These are phyloP conservation scores for Tricholoma bakamatsutake DNA, from an alignment of 768 basidiomycete species.

Conservation along the genomic window DNA sequence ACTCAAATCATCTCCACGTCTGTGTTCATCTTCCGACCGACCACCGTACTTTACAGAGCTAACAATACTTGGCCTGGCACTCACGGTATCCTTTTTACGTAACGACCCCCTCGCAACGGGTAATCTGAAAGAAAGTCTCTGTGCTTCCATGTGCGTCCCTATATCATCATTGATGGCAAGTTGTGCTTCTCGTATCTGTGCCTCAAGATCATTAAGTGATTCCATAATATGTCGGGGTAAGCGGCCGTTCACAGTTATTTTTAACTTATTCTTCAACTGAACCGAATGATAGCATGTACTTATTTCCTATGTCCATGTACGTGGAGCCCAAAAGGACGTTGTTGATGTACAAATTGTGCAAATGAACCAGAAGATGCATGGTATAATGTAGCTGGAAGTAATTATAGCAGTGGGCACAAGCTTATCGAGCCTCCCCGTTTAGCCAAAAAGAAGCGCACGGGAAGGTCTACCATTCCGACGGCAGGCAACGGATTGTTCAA, in stretches of 20 bases:
- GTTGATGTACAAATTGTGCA: not conserved
- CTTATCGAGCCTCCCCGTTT: not conserved
- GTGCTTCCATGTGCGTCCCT: constrained; percentile 18
- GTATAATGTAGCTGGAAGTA: not conserved
- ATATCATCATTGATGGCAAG: constrained; percentile 13
- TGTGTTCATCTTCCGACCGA: not conserved
- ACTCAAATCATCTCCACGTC: not conserved
- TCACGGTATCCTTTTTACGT: constrained; percentile 12
- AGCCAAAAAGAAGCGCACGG: not conserved
- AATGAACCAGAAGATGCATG: not conserved
- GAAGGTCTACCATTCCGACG: not conserved
- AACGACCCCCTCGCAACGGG: constrained; percentile 19
- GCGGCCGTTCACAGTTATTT: not conserved
- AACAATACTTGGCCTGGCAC: not conserved
- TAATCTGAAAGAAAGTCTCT: constrained; percentile 11
- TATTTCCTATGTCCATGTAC: not conserved
- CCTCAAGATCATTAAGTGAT: constrained; percentile 10
- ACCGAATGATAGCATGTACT: not conserved
- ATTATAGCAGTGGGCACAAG: not conserved
- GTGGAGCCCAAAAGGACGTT: not conserved
- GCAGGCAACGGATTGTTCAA: not conserved
- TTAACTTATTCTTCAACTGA: not conserved
- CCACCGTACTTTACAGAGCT: not conserved
- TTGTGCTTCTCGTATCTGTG: constrained; percentile 12
- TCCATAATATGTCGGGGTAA: not conserved